Evolutionary conservation across 192 early-diverging fungal genomes (phyloP), one percentile per base, ranked within the genome.

Genomic region (Gorgonomyces haynaldii): DNA sequence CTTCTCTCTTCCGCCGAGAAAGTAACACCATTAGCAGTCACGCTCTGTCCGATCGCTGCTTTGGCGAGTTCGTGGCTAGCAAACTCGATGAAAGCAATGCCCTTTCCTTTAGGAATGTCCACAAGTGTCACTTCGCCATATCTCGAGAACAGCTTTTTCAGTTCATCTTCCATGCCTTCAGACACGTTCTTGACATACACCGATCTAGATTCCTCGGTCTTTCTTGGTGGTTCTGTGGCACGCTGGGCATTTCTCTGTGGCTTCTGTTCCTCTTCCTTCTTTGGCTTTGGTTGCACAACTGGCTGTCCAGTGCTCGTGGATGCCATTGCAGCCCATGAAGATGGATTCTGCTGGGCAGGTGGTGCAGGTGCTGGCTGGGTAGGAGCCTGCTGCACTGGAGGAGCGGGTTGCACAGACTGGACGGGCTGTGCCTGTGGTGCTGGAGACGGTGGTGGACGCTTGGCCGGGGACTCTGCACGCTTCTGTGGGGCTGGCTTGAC

Each of bases 31-130:
- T 65, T 58, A 27, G 62, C 54, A n/a, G 54, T 58, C 25, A 70
- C 59, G 6, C 45, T 54, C 42, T 82, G 60, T 29, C 70, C 72
- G 42, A 89, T 76, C 10, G 83, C 78, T 2, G 61, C 59, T 25
- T 69, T 69, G 15, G 82, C 81, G 19, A 65, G 60, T 16, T 72
- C 81, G 21, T 58, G 60, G 9, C 70, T 64, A 25, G 60, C 57
- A 57, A 87, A 90, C 52, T 88, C 83, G 20, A 85, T 76, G 57
- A 84, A 81, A 1, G 76, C 81, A 25, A 71, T 60, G 6, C 45
- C 69, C 62, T 77, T 81, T 32, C 63, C 50, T 2, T 42, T 31
- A 24, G 55, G 55, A 30, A 77, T 70, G 38, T 84, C 81, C 23
- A 89, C 61, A 35, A 66, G 53, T 32, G 58, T 58, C n/a, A 87